Evolutionary conservation across 805 yeast species (phyloP).

Genomic region (Starmerella vitae): DNA sequence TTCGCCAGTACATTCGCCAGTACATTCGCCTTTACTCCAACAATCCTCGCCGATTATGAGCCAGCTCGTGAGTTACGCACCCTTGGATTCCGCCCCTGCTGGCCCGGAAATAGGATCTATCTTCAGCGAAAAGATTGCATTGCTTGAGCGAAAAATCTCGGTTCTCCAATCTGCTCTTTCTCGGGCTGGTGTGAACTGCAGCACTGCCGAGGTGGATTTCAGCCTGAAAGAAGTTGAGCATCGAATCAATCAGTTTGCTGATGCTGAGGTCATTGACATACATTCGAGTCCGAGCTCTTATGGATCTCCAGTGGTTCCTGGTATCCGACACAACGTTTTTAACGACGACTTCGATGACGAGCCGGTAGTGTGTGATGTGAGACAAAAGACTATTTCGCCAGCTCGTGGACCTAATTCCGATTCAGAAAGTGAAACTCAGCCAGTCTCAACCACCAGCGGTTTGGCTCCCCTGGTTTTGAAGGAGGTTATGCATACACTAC

Average conservation of each 20-base stretch:
- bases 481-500: constrained; percentile 50
- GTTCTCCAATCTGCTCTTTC: constrained; percentile 4
- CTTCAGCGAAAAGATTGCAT: constrained; percentile 20
- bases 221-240: constrained; percentile 12
- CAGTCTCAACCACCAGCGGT: neutral
- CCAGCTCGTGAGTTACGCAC: too few species aligned
- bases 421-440: neutral
- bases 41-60: too few species aligned
- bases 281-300: neutral
- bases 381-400: neutral
- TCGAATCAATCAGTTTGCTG: constrained; percentile 12
- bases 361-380: neutral
- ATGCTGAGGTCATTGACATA: neutral
- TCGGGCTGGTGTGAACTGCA: neutral
- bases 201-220: constrained; percentile 9
- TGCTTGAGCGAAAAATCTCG: constrained; percentile 19
- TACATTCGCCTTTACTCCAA: too few species aligned
- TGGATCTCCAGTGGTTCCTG: neutral
- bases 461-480: too few species aligned
- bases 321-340: neutral
- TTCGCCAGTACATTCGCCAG: too few species aligned
- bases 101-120: constrained; percentile 18
- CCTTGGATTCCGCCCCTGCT: too few species aligned
- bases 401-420: neutral
- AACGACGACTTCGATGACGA: neutral